Conservation (phyloP, 768 basidiomycete species). For the Lentinus brumalis region DNA sequence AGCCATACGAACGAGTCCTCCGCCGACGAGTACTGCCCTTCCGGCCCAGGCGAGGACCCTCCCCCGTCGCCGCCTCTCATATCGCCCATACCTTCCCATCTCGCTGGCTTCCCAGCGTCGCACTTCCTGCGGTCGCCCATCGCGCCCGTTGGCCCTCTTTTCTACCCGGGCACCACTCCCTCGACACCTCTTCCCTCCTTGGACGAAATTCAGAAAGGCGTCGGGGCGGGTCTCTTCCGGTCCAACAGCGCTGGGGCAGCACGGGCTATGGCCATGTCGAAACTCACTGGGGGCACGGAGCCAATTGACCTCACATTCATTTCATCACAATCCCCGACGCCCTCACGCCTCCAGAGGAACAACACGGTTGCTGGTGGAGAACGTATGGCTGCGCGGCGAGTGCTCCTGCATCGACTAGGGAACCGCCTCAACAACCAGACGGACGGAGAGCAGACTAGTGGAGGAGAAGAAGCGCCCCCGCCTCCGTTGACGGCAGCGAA, state of each 20-base stretch:
- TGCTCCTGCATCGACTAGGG: constrained; percentile 66
- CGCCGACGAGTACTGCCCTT: constrained; percentile 46
- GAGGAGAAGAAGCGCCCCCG: constrained; percentile 35
- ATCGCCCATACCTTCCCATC: constrained; percentile 62
- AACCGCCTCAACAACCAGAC: constrained; percentile 55
- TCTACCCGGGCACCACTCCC: constrained; percentile 68
- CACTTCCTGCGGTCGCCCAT: constrained; percentile 45
- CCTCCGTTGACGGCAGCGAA: constrained; percentile 35
- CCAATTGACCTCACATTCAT: constrained; percentile 56
- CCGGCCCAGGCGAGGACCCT: constrained; percentile 35
- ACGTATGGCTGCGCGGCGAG: constrained; percentile 68
- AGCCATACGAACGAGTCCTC: constrained; percentile 64
- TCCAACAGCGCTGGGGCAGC: constrained; percentile 86
- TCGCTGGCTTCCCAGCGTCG: constrained; percentile 37
- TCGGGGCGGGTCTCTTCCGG: constrained; percentile 63
- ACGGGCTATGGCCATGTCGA: constrained; percentile 78
- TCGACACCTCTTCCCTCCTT: constrained; percentile 75
- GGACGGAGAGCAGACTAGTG: constrained; percentile 56
- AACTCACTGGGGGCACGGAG: constrained; percentile 78
- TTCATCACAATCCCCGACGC: constrained; percentile 42
- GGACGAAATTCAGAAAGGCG: constrained; percentile 66
- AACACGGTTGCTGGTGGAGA: constrained; percentile 86
- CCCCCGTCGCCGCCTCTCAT: constrained; percentile 44
- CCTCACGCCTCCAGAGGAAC: constrained; percentile 54
- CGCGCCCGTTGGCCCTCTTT: constrained; percentile 54